phyloP scores from a whole-genome alignment of 2,329 filamentous ascomycete genomes.

The Colletotrichum sp. region DNA sequence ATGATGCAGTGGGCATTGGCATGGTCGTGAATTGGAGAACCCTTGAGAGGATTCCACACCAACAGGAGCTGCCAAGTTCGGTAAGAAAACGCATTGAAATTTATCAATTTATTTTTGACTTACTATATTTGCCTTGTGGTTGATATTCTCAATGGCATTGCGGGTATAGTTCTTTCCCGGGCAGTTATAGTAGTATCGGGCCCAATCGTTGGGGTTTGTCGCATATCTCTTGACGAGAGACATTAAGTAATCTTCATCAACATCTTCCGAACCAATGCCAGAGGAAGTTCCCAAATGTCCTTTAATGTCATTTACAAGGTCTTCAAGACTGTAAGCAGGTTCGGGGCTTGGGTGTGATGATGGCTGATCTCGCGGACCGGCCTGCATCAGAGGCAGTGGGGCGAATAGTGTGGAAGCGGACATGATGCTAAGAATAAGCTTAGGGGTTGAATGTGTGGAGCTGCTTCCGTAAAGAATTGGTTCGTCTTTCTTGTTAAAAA shows the following conservation, averaged over 20 bases:
- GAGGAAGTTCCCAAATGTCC: neutral
- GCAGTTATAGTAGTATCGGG: neutral
- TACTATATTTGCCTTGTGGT: neutral
- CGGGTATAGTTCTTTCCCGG: neutral
- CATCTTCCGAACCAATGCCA: neutral
- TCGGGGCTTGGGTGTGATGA: neutral
- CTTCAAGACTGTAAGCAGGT: neutral
- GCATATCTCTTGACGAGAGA: neutral
- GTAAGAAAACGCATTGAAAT: neutral
- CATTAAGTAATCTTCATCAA: neutral
- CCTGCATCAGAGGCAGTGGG: neutral
- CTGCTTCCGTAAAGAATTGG: neutral
- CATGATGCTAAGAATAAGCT: neutral
- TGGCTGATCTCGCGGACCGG: neutral
- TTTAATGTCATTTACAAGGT: neutral
- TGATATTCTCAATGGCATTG: neutral
- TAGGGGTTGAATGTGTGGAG: neutral
- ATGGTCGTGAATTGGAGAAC: neutral
- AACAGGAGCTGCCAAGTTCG: neutral
- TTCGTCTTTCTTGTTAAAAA: neutral
- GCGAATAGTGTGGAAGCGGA: neutral
- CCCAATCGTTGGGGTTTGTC: neutral
- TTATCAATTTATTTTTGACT: rapidly evolving
- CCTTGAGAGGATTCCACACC: neutral
- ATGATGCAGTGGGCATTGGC: neutral